Evolutionary conservation across 2,329 filamentous ascomycete species (phyloP).

Genomic region (Colletotrichum sp.): DNA sequence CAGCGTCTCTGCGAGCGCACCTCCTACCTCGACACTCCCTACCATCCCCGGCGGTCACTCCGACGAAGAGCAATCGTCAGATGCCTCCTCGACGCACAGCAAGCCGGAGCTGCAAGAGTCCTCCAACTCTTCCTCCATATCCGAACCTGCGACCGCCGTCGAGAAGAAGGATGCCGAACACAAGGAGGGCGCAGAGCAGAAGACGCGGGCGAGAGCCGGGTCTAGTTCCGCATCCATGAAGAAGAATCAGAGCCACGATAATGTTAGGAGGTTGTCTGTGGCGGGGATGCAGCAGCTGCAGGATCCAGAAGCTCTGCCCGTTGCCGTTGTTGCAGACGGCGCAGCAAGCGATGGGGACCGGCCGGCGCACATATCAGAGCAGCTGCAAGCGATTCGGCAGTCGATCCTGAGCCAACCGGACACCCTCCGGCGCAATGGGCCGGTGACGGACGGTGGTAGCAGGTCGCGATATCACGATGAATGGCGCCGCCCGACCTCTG

Average conservation of each 20-base stretch:
- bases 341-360: constrained; percentile 43
- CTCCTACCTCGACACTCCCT: constrained; percentile 19
- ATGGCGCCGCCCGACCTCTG: constrained; percentile 37
- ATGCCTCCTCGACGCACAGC: constrained; percentile 15
- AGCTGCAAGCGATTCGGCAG: constrained; percentile 32
- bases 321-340: constrained; percentile 49
- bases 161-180: neutral
- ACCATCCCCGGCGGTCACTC: constrained; percentile 18
- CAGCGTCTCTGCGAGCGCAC: constrained; percentile 11
- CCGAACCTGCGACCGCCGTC: constrained; percentile 4
- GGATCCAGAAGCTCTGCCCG: constrained; percentile 62
- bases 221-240: constrained; percentile 19
- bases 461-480: constrained; percentile 28
- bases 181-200: neutral
- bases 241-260: constrained; percentile 41
- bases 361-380: constrained; percentile 34
- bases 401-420: constrained; percentile 32
- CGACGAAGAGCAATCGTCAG: constrained; percentile 21
- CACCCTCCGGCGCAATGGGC: constrained; percentile 27
- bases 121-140: constrained; percentile 2
- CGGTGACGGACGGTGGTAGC: constrained; percentile 27
- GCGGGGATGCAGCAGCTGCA: constrained; percentile 64
- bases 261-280: constrained; percentile 59
- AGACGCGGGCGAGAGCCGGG: neutral
- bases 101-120: constrained; percentile 3